phyloP scores from a whole-genome alignment of 2,329 filamentous ascomycete species.

The Colletotrichum sp. region DNA sequence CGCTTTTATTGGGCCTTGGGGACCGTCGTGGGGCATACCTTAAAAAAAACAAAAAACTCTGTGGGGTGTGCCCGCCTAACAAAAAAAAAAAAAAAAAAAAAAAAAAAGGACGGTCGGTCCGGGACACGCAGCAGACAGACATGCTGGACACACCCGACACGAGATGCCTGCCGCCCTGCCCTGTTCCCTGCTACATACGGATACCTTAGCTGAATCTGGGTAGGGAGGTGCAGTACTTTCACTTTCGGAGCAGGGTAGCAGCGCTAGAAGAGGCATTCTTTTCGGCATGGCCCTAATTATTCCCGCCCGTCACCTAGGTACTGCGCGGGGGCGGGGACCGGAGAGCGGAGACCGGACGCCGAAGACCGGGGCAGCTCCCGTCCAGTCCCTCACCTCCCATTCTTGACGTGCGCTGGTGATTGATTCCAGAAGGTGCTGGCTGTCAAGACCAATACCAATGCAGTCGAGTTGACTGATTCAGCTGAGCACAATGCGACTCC shows the following conservation, averaged over 20 bases:
- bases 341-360: neutral
- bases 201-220: neutral
- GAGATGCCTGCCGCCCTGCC: neutral
- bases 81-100: neutral
- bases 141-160: neutral
- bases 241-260: neutral
- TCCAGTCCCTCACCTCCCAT: neutral
- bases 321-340: neutral
- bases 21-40: too few species aligned
- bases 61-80: too few species aligned
- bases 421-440: neutral
- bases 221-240: neutral
- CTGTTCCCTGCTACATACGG: neutral
- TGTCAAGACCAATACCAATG: neutral
- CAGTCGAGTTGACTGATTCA: neutral
- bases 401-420: neutral
- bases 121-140: neutral
- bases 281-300: neutral
- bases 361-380: neutral
- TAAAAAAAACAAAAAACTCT: too few species aligned
- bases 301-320: neutral
- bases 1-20: too few species aligned
- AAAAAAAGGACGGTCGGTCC: neutral
- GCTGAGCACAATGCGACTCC: neutral
- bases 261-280: neutral